Evolutionary conservation across 139 green algal species (phyloP).

Genomic region (Eudorina sp.): DNA sequence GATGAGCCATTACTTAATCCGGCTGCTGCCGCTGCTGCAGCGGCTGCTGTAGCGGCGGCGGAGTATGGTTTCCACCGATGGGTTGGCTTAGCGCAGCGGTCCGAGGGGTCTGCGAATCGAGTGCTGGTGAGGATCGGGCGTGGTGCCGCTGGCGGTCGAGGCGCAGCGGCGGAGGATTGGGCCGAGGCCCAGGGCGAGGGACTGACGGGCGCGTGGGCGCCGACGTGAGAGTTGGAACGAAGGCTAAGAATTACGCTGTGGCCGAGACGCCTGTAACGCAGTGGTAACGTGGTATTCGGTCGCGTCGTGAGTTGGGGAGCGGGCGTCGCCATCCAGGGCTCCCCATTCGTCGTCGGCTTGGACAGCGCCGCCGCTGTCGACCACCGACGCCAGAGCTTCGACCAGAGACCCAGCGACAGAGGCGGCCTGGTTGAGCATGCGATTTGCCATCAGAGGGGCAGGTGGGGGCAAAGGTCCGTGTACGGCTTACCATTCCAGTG

Average conservation of each 20-base stretch:
- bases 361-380: not conserved
- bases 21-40: not conserved
- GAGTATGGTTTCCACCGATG: not conserved
- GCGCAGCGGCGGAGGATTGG: no score
- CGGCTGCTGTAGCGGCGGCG: not conserved
- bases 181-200: not conserved
- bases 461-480: no score
- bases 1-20: not conserved
- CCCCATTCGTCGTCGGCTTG: slow-evolving; percentile 4
- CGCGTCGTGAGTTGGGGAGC: not conserved
- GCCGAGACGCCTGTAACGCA: no score
- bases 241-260: no score
- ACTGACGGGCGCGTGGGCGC: not conserved
- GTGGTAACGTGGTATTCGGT: no score
- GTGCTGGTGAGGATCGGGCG: not conserved
- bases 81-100: no score
- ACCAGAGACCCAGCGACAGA: not conserved
- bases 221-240: no score
- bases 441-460: no score
- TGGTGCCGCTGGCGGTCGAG: not conserved
- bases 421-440: not conserved
- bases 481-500: no score
- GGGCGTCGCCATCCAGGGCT: not conserved
- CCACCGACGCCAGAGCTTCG: not conserved
- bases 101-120: not conserved